Evolutionary conservation across 495 filamentous ascomycete species (phyloP).

Genomic region (Aspergillus ostianus): DNA sequence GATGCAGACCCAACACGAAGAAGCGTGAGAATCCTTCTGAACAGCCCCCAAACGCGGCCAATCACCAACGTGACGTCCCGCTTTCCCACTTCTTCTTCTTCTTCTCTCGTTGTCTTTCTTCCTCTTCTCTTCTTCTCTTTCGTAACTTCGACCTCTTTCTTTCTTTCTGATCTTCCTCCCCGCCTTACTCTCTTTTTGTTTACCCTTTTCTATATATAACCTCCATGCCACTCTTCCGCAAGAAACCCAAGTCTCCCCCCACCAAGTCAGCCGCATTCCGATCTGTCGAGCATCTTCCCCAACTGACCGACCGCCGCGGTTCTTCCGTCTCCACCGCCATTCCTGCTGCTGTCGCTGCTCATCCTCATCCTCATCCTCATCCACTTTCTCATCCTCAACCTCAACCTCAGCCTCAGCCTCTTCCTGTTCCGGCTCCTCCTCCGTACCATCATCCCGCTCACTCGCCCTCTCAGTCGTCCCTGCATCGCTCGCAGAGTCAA

Average conservation of each 20-base stretch:
- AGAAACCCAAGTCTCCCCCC: constrained; percentile 16
- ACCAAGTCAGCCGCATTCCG: constrained; percentile 27
- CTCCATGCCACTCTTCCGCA: background rate
- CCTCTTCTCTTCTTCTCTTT: background rate
- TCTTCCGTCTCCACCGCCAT: constrained; percentile 23
- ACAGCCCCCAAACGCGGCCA: background rate
- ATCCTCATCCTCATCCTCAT: constrained; percentile 18
- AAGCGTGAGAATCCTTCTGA: background rate
- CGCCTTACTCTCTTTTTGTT: background rate
- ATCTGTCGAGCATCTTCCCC: constrained; percentile 34
- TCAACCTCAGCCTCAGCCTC: constrained; percentile 13
- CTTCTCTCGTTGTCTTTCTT: background rate
- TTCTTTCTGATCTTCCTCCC: background rate
- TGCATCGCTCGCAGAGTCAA: constrained; percentile 33
- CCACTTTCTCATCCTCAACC: constrained; percentile 11
- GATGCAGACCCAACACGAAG: too few species aligned
- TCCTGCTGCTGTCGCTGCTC: background rate
- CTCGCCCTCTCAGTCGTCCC: constrained; percentile 10
- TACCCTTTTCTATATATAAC: background rate
- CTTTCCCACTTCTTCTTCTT: background rate
- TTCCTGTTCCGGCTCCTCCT: constrained; percentile 5
- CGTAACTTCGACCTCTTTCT: background rate
- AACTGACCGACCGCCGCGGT: constrained; percentile 19
- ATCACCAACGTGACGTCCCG: background rate
- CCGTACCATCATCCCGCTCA: constrained; percentile 18